Conservation (phyloP, 208 protist genomes). For the Leptomonas seymouri region DNA sequence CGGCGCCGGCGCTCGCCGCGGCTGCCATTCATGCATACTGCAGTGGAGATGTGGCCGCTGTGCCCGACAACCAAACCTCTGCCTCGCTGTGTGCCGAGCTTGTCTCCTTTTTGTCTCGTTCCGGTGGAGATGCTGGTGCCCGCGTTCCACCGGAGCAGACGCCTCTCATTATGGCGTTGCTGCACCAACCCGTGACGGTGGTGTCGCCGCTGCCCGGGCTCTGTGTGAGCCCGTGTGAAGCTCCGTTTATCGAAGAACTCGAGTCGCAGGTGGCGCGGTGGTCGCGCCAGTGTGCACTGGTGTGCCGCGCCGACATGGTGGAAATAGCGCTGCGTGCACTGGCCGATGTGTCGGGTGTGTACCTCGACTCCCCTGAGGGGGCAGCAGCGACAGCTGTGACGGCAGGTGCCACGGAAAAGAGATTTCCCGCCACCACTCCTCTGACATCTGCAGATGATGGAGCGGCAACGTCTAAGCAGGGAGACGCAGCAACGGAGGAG, state of each 20-base stretch:
- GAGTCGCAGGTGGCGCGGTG: slow-evolving; percentile 33
- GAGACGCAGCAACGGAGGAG: too few relatives aligned
- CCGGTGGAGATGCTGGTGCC: background rate
- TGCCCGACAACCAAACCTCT: background rate
- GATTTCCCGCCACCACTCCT: too few relatives aligned
- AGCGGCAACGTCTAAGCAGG: too few relatives aligned
- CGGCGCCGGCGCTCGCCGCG: slow-evolving; percentile 3
- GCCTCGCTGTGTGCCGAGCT: slow-evolving; percentile 8
- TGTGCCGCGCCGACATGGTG: slow-evolving; percentile 32
- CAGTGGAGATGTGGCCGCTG: background rate
- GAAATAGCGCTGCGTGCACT: slow-evolving; percentile 45
- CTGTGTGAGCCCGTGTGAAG: slow-evolving; percentile 48
- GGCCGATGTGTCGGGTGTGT: slow-evolving; percentile 23
- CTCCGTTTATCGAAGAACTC: slow-evolving; percentile 34
- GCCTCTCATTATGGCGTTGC: slow-evolving; percentile 27
- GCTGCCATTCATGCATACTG: slow-evolving; percentile 9
- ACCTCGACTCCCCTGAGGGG: slow-evolving; percentile 8
- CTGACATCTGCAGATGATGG: too few relatives aligned
- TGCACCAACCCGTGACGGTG: slow-evolving; percentile 45
- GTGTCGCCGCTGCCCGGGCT: slow-evolving; percentile 49
- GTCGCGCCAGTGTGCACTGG: slow-evolving; percentile 16
- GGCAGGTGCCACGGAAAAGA: background rate
- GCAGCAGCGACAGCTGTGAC: background rate
- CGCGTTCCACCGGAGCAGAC: slow-evolving; percentile 10
- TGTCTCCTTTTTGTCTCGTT: background rate